Conservation (phyloP, 345 rosid species). For the Gossypium bickii region DNA sequence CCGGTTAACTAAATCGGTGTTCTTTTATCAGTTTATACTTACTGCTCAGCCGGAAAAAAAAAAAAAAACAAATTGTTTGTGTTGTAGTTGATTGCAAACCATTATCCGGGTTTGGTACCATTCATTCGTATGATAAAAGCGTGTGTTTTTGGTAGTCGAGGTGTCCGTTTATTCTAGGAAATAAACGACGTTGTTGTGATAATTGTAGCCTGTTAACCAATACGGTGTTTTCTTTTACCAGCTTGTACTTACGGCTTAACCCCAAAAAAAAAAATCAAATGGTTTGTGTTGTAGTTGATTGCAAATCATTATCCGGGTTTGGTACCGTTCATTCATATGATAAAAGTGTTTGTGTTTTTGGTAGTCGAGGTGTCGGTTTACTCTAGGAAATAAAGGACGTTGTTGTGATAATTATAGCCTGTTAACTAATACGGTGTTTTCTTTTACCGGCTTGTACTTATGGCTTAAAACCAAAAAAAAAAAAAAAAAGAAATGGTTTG, state of each 20-base stretch:
- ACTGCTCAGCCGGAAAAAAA: neutral
- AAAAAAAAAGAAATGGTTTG: slow-evolving; percentile 6
- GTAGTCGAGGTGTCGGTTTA: no score
- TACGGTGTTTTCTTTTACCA: slow-evolving; percentile 3
- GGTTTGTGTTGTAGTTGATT: slow-evolving; percentile 13
- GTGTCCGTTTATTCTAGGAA: no score
- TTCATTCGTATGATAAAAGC: neutral
- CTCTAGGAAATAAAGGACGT: no score
- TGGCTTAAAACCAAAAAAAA: neutral
- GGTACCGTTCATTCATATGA: neutral
- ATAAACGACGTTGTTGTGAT: no score
- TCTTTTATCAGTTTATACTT: slow-evolving; percentile 5
- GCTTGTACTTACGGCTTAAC: slow-evolving; percentile 9
- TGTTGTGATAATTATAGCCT: neutral
- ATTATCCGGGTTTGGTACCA: neutral
- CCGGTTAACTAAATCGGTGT: slow-evolving; percentile 17
- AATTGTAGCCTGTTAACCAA: slow-evolving; percentile 15
- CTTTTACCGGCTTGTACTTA: slow-evolving; percentile 8
- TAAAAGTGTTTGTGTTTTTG: no score
- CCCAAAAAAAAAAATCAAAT: neutral
- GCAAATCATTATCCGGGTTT: neutral
- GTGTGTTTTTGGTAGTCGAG: no score
- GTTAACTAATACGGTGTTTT: slow-evolving; percentile 19
- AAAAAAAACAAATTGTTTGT: slow-evolving; percentile 8
- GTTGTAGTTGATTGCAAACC: slow-evolving; percentile 6